phyloP scores from a whole-genome alignment of 495 filamentous ascomycete genomes.

The Alectoria sarmentosa region DNA sequence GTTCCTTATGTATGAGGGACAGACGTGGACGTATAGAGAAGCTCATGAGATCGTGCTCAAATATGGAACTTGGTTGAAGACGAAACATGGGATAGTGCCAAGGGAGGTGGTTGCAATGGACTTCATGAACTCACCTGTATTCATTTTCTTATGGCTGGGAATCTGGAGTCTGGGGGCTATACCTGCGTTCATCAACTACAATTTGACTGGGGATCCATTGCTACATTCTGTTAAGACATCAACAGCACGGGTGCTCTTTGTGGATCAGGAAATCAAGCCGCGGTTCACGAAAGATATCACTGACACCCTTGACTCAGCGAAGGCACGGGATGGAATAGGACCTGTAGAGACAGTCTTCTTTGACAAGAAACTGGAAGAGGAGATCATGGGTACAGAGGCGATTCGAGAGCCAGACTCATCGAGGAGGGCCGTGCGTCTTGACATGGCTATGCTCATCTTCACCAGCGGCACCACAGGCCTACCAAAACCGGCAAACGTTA shows the following conservation, averaged over 20 bases:
- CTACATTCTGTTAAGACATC: constrained; percentile 72
- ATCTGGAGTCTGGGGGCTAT: constrained; percentile 84
- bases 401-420: constrained; percentile 56
- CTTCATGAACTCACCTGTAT: constrained; percentile 77
- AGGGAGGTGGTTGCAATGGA: constrained; percentile 84
- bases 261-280: constrained; percentile 62
- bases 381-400: constrained; percentile 49
- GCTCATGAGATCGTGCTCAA: constrained; percentile 66
- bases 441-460: constrained; percentile 73
- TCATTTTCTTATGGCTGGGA: constrained; percentile 76
- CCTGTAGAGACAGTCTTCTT: constrained; percentile 55
- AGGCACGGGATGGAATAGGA: constrained; percentile 42
- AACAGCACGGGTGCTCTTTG: constrained; percentile 60
- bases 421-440: constrained; percentile 45
- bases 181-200: constrained; percentile 96
- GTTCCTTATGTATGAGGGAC: constrained; percentile 71
- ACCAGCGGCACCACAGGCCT: constrained; percentile 87
- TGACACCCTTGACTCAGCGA: constrained; percentile 36
- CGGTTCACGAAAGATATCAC: constrained; percentile 43
- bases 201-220: constrained; percentile 67
- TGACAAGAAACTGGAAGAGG: constrained; percentile 53
- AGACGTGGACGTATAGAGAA: constrained; percentile 72
- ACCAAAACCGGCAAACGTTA: constrained; percentile 83
- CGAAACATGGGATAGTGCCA: constrained; percentile 57
- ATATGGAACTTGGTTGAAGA: constrained; percentile 78